Evolutionary conservation across 2,329 filamentous ascomycete species (phyloP).

Genomic region (Colletotrichum tropicale): DNA sequence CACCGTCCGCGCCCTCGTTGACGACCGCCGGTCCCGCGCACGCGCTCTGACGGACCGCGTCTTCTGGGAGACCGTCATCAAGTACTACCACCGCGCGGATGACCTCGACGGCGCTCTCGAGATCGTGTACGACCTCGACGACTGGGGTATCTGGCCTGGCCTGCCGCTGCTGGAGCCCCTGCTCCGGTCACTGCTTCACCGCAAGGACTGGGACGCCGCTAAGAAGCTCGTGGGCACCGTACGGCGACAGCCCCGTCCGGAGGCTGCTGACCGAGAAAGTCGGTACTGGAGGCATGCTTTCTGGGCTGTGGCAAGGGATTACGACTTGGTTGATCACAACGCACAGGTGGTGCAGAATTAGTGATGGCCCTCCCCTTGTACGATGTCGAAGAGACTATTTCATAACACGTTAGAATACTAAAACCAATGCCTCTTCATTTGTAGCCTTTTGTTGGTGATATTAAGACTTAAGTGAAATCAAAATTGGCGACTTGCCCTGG

Average conservation of each 20-base stretch:
- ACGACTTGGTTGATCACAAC: slow-evolving; percentile 37
- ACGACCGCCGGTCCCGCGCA: slow-evolving; percentile 40
- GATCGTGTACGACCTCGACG: slow-evolving; percentile 50
- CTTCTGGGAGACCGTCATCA: slow-evolving; percentile 23
- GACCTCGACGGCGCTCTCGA: slow-evolving; percentile 21
- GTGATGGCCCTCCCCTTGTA: background rate
- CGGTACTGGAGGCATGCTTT: slow-evolving; percentile 55
- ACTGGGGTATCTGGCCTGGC: slow-evolving; percentile 29
- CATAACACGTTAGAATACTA: background rate
- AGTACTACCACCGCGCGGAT: slow-evolving; percentile 13
- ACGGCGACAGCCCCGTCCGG: slow-evolving; percentile 1
- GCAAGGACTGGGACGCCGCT: slow-evolving; percentile 29
- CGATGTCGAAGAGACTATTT: background rate
- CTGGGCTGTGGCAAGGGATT: slow-evolving; percentile 49
- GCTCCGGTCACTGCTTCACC: slow-evolving; percentile 8
- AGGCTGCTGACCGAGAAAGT: slow-evolving; percentile 5
- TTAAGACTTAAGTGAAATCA: background rate
- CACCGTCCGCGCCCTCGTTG: slow-evolving; percentile 65
- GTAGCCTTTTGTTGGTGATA: background rate
- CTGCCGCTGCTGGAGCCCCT: slow-evolving; percentile 20
- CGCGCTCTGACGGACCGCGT: slow-evolving; percentile 26
- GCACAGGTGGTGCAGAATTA: background rate
- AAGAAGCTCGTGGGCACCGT: slow-evolving; percentile 36
- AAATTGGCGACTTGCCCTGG: background rate
- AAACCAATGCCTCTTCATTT: background rate